Base-by-base conservation (phyloP, 1,284 basidiomycete genomes). In the Cryptococcus sp. region DNA sequence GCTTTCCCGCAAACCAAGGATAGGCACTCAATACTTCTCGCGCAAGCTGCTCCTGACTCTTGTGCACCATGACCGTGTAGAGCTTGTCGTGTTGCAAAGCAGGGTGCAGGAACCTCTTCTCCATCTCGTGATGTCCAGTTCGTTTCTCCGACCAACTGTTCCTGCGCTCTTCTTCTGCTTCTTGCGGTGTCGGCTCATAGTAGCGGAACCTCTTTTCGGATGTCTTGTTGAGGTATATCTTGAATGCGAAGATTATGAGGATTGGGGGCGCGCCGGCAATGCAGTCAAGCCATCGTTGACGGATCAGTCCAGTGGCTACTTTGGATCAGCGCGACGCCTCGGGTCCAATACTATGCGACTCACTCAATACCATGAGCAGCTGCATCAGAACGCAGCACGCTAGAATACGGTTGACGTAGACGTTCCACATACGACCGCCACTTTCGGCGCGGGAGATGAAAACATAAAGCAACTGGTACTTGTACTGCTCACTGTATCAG, bases 381-480 rank as follows among this genome's bases (percentile, higher is more conserved):
- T 93, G 89, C 89, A 93, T 92, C 63, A 95, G 78, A 25, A 93
- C 73, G 6, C 88, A 82, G 29, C 84, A 86, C 49, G 85, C 81
- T 22, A 95, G 79, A 22, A 96, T 78, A 52, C 93, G 86, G 74
- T 97, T 97, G 78, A 91, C 83, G 51, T 89, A 84, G 20, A 93
- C 87, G 70, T 95, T 94, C 93, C 93, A 97, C 64, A 95, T 81
- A 11, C 93, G 88, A 26, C 93, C 93, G 57, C 93, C 93, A 57
- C 87, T 91, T 78, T 97, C 93, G 19, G 92, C 89, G 65, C 86
- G 87, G 2, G 92, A 87, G 50, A 91, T 81, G 73, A 85, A 93
- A 54, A 95, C 91, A 74, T 93, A 96, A 85, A 96, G 92, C 48
- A 95, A 81, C 80, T 95, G 91, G 91, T 94, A 80, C 90, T 94